These are phyloP conservation scores for Beauveria sp. DNA, from an alignment of 2,329 filamentous ascomycete species.

Conservation along the genomic window DNA sequence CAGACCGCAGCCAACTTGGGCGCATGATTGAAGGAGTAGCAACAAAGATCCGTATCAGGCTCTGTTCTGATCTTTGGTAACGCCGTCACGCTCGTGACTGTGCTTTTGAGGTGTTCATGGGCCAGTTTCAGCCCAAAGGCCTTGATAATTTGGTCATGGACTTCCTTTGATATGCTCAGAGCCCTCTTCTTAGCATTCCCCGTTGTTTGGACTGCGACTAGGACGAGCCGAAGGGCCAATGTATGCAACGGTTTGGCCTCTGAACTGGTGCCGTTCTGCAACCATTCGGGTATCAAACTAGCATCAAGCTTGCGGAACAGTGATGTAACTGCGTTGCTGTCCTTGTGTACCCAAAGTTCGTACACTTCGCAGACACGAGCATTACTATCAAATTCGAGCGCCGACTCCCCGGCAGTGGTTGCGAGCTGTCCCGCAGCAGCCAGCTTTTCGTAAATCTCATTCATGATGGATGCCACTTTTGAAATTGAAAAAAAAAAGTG, in stretches of 20 bases:
- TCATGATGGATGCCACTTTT: background rate
- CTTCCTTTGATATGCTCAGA: slow-evolving; percentile 11
- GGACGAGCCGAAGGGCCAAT: background rate
- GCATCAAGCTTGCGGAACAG: background rate
- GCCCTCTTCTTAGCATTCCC: slow-evolving; percentile 8
- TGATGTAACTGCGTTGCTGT: background rate
- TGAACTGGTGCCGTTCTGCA: background rate
- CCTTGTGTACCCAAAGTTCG: slow-evolving; percentile 3
- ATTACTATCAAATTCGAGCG: background rate
- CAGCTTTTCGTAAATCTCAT: slow-evolving; percentile 10
- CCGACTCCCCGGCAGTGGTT: background rate
- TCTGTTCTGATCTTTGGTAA: slow-evolving; percentile 16
- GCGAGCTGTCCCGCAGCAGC: background rate
- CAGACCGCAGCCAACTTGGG: slow-evolving; percentile 32
- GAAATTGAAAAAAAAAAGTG: too few relatives aligned
- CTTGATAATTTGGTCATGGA: slow-evolving; percentile 17
- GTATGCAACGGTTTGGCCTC: slow-evolving; percentile 1
- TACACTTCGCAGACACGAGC: background rate
- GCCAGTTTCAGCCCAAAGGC: slow-evolving; percentile 24
- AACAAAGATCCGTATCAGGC: slow-evolving; percentile 9
- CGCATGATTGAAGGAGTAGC: slow-evolving; percentile 28
- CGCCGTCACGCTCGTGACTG: slow-evolving; percentile 24
- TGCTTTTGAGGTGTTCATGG: slow-evolving; percentile 26
- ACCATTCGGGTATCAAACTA: background rate
- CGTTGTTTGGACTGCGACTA: background rate